Evolutionary conservation across 2,329 filamentous ascomycete species (phyloP).

Genomic region (Didymella keratinophila): DNA sequence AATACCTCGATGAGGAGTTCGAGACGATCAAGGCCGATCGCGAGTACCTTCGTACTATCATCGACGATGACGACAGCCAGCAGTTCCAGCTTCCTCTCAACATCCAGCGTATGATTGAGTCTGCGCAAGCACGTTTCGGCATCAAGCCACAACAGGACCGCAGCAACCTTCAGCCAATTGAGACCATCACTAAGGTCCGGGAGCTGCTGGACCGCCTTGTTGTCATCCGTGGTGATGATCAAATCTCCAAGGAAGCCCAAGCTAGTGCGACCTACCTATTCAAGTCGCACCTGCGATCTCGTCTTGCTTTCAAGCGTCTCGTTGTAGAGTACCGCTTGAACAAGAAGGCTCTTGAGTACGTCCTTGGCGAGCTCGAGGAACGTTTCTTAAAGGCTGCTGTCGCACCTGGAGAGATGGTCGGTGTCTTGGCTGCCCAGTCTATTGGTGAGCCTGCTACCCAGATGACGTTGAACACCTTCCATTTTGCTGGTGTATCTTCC

Average conservation of each 20-base stretch:
- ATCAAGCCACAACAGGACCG: constrained; percentile 79
- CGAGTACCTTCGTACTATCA: constrained; percentile 72
- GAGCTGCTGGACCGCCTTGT: constrained; percentile 78
- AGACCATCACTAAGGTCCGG: constrained; percentile 82
- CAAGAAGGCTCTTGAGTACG: constrained; percentile 90
- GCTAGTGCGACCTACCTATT: constrained; percentile 87
- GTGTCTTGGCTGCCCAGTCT: constrained; percentile 95
- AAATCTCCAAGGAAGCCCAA: constrained; percentile 85
- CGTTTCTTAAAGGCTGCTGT: constrained; percentile 87
- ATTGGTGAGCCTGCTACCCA: constrained; percentile 98
- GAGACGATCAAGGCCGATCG: constrained; percentile 80
- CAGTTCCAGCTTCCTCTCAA: constrained; percentile 93
- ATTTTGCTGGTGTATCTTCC: constrained; percentile 99
- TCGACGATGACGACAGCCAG: constrained; percentile 76
- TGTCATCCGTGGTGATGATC: constrained; percentile 85
- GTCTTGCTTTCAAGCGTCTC: constrained; percentile 90
- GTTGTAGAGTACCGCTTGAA: constrained; percentile 86
- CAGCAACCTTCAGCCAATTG: constrained; percentile 87
- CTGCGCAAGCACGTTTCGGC: constrained; percentile 87
- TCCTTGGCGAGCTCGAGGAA: constrained; percentile 88
- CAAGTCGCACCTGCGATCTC: constrained; percentile 89
- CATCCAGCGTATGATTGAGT: constrained; percentile 87
- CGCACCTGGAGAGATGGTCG: constrained; percentile 97
- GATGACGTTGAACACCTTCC: constrained; percentile 99
- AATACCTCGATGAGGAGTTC: constrained; percentile 86